Evolutionary conservation across 805 yeast species (phyloP).

Genomic region (Yamadazyma paraphyllophila): DNA sequence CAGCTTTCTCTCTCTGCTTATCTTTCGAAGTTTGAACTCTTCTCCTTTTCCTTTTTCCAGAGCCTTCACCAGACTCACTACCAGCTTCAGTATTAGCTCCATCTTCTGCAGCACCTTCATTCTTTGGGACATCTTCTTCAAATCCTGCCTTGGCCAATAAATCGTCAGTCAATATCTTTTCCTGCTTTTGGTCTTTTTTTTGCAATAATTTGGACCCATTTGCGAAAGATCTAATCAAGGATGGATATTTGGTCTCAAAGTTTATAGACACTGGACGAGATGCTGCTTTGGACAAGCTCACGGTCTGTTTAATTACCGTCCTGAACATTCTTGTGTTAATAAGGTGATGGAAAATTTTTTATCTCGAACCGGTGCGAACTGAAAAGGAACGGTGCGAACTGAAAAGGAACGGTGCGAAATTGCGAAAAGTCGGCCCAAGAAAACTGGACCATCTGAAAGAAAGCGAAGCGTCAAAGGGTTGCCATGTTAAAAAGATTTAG

Average conservation of each 20-base stretch:
- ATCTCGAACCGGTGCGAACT: neutral
- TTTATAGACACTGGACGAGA: neutral
- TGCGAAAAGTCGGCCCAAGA: neutral
- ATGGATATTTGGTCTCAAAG: neutral
- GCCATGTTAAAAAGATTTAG: conserved; percentile 3
- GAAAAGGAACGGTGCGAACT: neutral
- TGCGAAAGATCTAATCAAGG: neutral
- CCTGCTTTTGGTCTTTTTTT: conserved; percentile 16
- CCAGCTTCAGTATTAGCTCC: conserved; percentile 4
- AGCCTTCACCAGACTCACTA: conserved; percentile 6
- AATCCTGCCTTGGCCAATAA: conserved; percentile 81
- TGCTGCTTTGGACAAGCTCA: neutral
- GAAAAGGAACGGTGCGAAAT: neutral
- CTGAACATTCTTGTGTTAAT: neutral
- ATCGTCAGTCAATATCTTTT: conserved; percentile 68
- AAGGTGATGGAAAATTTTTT: conserved; percentile 2
- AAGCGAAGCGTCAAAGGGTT: neutral
- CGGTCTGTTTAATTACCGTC: neutral
- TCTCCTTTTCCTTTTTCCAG: conserved; percentile 40
- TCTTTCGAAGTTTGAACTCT: conserved; percentile 64
- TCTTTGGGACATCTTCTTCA: conserved; percentile 37
- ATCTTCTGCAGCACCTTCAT: conserved; percentile 15
- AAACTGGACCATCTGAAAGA: neutral
- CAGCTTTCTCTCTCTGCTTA: conserved; percentile 76
- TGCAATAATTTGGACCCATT: neutral